Percentiles rank a stretch among this genome's conserved stretches.
These are phyloP conservation scores for Aspergillus vadensis DNA, from an alignment of 2,329 filamentous ascomycete species.

Conservation along the genomic window DNA sequence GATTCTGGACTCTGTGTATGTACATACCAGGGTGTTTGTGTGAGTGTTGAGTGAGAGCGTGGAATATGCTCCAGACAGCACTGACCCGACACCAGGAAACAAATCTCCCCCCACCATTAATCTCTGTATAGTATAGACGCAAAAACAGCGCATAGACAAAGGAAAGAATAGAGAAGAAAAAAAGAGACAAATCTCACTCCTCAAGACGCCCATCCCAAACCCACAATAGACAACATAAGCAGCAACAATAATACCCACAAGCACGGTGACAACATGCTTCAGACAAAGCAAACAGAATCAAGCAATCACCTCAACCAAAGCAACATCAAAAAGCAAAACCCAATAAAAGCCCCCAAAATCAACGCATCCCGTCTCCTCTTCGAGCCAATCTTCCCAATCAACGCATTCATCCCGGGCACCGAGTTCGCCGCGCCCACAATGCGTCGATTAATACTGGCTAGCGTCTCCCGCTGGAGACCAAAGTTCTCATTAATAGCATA, in stretches of 20 bases:
- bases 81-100: background rate
- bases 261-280: constrained; percentile 2
- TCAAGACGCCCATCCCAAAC: constrained; percentile 15
- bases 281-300: constrained; percentile 12
- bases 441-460: constrained; percentile 84
- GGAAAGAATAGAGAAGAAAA: background rate
- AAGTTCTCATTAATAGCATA: constrained; percentile 97
- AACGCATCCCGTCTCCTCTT: constrained; percentile 95
- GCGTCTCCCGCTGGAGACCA: constrained; percentile 78
- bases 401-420: constrained; percentile 86
- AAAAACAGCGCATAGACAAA: background rate
- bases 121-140: constrained; percentile 14
- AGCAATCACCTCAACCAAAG: constrained; percentile 69
- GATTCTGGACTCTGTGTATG: constrained; percentile 7
- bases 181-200: background rate
- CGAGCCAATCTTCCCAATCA: constrained; percentile 89
- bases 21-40: constrained; percentile 13
- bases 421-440: constrained; percentile 88
- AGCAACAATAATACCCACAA: background rate
- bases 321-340: constrained; percentile 85
- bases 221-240: constrained; percentile 8
- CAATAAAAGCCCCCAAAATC: constrained; percentile 88
- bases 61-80: constrained; percentile 19
- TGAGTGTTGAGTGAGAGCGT: constrained; percentile 11
- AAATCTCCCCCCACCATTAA: constrained; percentile 15